Base-by-base conservation (phyloP, 2,329 filamentous ascomycete genomes). In the Colletotrichum viniferum region DNA sequence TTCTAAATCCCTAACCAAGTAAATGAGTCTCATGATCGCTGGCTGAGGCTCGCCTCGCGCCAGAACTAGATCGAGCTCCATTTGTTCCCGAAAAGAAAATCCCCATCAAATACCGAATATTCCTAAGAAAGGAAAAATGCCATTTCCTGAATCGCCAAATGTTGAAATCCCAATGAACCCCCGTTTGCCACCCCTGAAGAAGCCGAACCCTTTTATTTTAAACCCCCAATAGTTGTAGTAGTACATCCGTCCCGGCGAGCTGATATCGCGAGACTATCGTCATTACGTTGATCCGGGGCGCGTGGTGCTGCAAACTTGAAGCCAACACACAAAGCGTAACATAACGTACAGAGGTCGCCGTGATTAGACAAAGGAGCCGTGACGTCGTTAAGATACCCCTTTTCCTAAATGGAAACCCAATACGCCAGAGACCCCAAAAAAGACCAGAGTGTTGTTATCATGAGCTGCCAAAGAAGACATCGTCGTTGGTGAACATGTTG, bases 401-500 rank as follows among this genome's bases (percentile, higher is more conserved):
- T 28, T 70, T 68, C 62, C 38, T 10, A 60, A 55, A 21, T 36
- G 7, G 43, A 52, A 52, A 69, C 64, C 63, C 58, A 13, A 68
- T 38, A 48, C 70, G 64, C 69, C 63, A 67, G 10, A 24, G 21
- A 34, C 63, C 61, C 43, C 43, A 12, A 52, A 52, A 52, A 52
- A 65, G n/a, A 14, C n/a, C 7, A 3, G 24, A 58, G 7, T 18
- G 12, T 69, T 34, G 12, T 58, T 12, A 13, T 67, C 66, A 85
- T 71, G 80, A 78, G 77, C 77, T 84, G 67, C 86, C 85, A 79
- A 90, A 91, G 79, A 91, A 90, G 71, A 90, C 83, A 76, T 90
- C 89, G 71, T 89, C 88, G 75, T 83, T 85, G 32, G 84, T 86
- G 78, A 91, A 90, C 87, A 91, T 88, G 81, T 84, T 84, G 36